These are phyloP conservation scores for Lipomyces kockii DNA, from an alignment of 805 yeast species.

Conservation along the genomic window DNA sequence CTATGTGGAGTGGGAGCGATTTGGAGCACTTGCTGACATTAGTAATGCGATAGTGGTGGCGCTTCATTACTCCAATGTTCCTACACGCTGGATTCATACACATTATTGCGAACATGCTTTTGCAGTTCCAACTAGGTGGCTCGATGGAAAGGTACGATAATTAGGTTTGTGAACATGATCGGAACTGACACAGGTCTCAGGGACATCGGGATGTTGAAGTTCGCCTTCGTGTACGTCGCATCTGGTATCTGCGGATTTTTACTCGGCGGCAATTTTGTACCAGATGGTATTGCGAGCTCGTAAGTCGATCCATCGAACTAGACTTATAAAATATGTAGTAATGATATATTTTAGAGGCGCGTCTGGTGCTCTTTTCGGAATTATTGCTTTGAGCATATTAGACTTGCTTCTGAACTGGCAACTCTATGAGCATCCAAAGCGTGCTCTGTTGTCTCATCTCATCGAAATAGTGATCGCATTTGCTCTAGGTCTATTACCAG, in stretches of 20 bases:
- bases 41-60: constrained; percentile 54
- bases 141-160: constrained; percentile 53
- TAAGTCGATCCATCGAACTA: constrained; percentile 4
- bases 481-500: constrained; percentile 70
- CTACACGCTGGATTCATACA: constrained; percentile 76
- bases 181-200: constrained; percentile 9
- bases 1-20: neutral
- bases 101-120: constrained; percentile 62
- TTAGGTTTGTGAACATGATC: neutral
- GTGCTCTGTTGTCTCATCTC: constrained; percentile 55
- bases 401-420: constrained; percentile 58
- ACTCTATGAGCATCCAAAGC: constrained; percentile 53
- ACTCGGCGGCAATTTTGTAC: constrained; percentile 71
- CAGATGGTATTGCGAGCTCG: constrained; percentile 59
- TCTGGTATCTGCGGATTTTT: constrained; percentile 71
- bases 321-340: neutral
- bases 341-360: constrained; percentile 63
- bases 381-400: constrained; percentile 64
- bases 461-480: constrained; percentile 62
- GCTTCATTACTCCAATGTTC: constrained; percentile 70
- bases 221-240: constrained; percentile 58
- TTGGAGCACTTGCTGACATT: neutral
- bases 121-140: constrained; percentile 66
- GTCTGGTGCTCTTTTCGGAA: constrained; percentile 71
- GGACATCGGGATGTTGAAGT: constrained; percentile 59